Evolutionary conservation across 2,329 filamentous ascomycete genomes (phyloP), one percentile per base, ranked within the genome.

Genomic region (Hymenoscyphus occultus): DNA sequence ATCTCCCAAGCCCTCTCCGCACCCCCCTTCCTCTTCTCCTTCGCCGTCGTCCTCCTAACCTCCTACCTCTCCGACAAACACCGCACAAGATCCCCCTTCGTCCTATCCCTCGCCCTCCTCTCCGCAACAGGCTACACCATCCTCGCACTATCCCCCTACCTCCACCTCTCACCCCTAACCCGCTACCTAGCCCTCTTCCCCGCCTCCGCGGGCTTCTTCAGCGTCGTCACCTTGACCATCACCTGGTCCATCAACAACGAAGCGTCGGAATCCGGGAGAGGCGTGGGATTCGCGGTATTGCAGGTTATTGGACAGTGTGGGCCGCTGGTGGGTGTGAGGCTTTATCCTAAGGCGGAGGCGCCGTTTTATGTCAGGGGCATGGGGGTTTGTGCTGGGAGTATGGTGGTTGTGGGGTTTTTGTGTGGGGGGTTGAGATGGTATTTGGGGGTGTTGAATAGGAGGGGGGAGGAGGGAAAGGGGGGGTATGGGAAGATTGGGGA

Each of bases 191-290:
- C 88, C 64, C 83, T 96, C 7, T 96, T 90, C 75, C 92, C 91
- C 0, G 92, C 93, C 1, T 85, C 88, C 1, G 80, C 87, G 0
- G 93, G 93, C 3, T 95, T 96, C 78, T 94, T 96, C 80, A 88
- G 85, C 66, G 90, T 92, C 22, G 90, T 96, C 64, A 92, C 92
- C 0, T 83, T 96, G 39, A 89, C 93, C 70, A 90, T 97, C 64
- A 90, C 91, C 1, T 97, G 93, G 93, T 91, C 86, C 42, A 85
- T 97, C 73, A 96, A 96, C 74, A 97, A 96, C 76, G 91, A 95
- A 74, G 79, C 84, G 62, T 86, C 82, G 13, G 86, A 88, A 67
- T 85, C 84, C 61, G 85, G 86, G 6, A 90, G 90, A 70, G 91
- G 91, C 0, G 86, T 86, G 1, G 91, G 90, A 1, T 91, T 96